Evolutionary conservation across 164 flowering plant species (phyloP).

Genomic region (Buxus sempervirens): DNA sequence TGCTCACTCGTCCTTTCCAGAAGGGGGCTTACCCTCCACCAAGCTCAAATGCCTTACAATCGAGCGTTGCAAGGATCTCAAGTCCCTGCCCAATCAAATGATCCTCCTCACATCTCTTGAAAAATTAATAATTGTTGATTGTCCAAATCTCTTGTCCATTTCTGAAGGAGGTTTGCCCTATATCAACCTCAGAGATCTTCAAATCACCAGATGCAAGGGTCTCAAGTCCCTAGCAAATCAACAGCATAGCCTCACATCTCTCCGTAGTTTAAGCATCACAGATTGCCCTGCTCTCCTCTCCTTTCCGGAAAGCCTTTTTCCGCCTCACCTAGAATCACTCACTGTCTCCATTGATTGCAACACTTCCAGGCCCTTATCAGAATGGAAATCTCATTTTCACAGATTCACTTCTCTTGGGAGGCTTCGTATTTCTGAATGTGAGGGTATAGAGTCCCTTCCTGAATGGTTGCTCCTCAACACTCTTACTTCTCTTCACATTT

Average conservation of each 20-base stretch:
- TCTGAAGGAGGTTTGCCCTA: neutral
- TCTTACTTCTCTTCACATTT: constrained; percentile 13
- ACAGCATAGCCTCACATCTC: constrained; percentile 9
- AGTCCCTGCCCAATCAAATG: constrained; percentile 6
- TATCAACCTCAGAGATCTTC: constrained; percentile 5
- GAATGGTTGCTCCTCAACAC: constrained; percentile 21
- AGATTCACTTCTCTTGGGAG: constrained; percentile 15
- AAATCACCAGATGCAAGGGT: constrained; percentile 1
- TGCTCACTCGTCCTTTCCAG: constrained; percentile 20
- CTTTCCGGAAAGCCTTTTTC: constrained; percentile 14
- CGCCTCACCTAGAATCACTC: constrained; percentile 10
- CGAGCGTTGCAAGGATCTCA: constrained; percentile 16
- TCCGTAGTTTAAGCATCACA: constrained; percentile 5
- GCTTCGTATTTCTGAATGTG: constrained; percentile 12
- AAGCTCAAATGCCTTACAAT: constrained; percentile 14
- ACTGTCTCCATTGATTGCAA: neutral
- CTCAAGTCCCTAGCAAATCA: no score
- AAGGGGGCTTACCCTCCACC: constrained; percentile 22
- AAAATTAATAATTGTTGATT: neutral
- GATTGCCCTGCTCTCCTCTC: constrained; percentile 7
- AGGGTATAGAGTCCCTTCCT: constrained; percentile 4
- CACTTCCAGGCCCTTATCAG: no score
- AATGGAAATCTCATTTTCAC: no score
- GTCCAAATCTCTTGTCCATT: neutral
- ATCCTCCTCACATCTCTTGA: neutral